A percentile compares a stretch with the other conserved stretches of the same genome.
phyloP scores from a whole-genome alignment of 1,284 basidiomycete genomes.

The Tetrapyrgos nigripes region DNA sequence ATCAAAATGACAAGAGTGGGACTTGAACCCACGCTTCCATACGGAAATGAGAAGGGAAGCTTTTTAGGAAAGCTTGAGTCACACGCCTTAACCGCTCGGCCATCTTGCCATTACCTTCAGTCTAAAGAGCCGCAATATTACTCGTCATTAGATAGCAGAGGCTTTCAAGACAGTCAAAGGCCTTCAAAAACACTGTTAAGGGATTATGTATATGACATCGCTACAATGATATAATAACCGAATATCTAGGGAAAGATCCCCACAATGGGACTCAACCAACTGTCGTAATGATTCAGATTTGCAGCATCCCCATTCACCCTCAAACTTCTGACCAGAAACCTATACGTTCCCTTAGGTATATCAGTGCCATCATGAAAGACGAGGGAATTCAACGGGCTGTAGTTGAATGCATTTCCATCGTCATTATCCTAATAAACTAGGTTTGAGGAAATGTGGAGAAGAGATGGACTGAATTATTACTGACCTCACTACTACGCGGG shows the following conservation, averaged over 20 bases:
- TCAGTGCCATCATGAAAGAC: slow-evolving; percentile 49
- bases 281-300: slow-evolving; percentile 57
- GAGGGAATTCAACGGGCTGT: slow-evolving; percentile 39
- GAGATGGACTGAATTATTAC: slow-evolving; percentile 28
- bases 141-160: no score
- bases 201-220: no score
- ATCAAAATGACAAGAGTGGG: no score
- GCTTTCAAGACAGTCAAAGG: no score
- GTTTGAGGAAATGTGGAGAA: background rate
- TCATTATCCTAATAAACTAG: background rate
- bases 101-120: no score
- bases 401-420: slow-evolving; percentile 17
- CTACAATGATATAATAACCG: background rate
- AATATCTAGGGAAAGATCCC: slow-evolving; percentile 21
- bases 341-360: slow-evolving; percentile 58
- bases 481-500: slow-evolving; percentile 41
- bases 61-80: no score
- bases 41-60: no score
- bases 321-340: slow-evolving; percentile 53
- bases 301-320: slow-evolving; percentile 53
- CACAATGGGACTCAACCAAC: slow-evolving; percentile 48
- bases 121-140: no score
- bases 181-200: no score
- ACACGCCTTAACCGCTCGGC: no score
- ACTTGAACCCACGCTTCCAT: no score